These are phyloP conservation scores for Fusarium verticillioides DNA, from an alignment of 2,329 filamentous ascomycete genomes.

Conservation along the genomic window DNA sequence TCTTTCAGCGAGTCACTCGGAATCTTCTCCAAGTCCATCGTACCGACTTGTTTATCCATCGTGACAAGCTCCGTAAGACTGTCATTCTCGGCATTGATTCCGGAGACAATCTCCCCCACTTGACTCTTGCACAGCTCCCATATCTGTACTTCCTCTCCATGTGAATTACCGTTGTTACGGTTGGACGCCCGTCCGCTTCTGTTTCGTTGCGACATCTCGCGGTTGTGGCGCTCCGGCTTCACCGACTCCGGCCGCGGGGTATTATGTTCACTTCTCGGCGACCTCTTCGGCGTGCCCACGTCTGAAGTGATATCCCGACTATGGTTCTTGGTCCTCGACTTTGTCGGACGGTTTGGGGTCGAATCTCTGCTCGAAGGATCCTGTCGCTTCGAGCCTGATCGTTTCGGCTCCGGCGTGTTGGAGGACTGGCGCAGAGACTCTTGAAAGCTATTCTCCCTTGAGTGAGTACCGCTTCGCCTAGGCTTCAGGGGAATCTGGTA, in stretches of 20 bases:
- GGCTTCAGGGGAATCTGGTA: constrained; percentile 45
- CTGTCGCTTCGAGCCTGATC: constrained; percentile 38
- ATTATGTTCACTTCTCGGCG: constrained; percentile 39
- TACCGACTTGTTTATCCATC: constrained; percentile 55
- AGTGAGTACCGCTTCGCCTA: constrained; percentile 40
- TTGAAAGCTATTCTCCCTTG: constrained; percentile 40
- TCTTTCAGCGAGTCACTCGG: constrained; percentile 52
- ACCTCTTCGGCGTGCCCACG: constrained; percentile 39
- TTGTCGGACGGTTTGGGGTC: constrained; percentile 39
- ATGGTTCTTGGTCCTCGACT: constrained; percentile 37
- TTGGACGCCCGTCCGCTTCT: constrained; percentile 58
- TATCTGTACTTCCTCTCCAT: constrained; percentile 57
- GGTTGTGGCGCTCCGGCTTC: constrained; percentile 37
- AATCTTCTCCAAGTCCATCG: constrained; percentile 53
- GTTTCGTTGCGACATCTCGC: constrained; percentile 57
- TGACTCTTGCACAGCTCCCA: constrained; percentile 56
- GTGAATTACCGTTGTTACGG: constrained; percentile 56
- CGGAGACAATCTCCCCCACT: constrained; percentile 53
- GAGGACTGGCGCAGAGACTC: constrained; percentile 39
- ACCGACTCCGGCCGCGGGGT: constrained; percentile 40
- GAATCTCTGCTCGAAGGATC: constrained; percentile 44
- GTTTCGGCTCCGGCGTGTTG: constrained; percentile 42
- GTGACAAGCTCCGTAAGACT: constrained; percentile 53
- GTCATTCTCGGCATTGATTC: constrained; percentile 57
- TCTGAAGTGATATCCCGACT: constrained; percentile 35